Conservation (phyloP, 2,329 filamentous ascomycete species). For the Alternaria triticimaculans region DNA sequence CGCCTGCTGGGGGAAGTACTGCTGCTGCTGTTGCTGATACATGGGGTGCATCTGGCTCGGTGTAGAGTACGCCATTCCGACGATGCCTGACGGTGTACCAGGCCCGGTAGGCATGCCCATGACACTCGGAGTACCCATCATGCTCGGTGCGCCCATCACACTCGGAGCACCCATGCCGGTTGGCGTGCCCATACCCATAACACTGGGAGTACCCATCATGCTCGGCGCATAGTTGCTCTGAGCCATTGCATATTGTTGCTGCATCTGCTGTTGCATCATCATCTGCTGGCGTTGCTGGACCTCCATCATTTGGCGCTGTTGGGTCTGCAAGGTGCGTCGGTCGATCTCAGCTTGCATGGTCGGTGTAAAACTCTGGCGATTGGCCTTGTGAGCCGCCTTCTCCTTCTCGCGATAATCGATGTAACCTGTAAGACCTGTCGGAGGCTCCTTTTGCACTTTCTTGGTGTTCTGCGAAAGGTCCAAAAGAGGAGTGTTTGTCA, state of each 20-base stretch:
- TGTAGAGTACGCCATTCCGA: conserved; percentile 37
- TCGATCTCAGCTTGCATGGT: conserved; percentile 48
- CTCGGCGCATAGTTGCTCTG: conserved; percentile 32
- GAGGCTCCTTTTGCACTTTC: conserved; percentile 48
- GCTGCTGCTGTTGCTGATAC: conserved; percentile 34
- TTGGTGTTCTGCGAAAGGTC: conserved; percentile 63
- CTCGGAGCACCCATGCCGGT: conserved; percentile 21
- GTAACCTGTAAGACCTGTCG: conserved; percentile 72
- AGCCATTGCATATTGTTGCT: conserved; percentile 31
- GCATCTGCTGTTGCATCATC: conserved; percentile 35
- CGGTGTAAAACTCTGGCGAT: conserved; percentile 32
- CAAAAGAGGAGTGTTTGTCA: conserved; percentile 79
- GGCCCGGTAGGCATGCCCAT: conserved; percentile 26
- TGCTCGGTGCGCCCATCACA: conserved; percentile 29
- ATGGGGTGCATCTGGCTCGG: conserved; percentile 37
- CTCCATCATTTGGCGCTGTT: conserved; percentile 36
- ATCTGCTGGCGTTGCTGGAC: conserved; percentile 32
- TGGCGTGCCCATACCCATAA: conserved; percentile 25
- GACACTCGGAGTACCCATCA: conserved; percentile 33
- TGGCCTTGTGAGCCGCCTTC: conserved; percentile 54
- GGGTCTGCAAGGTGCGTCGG: conserved; percentile 39
- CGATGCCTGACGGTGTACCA: conserved; percentile 22
- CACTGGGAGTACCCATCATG: conserved; percentile 31
- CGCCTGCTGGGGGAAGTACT: conserved; percentile 37
- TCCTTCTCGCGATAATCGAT: conserved; percentile 83